These are phyloP conservation scores for Scleroderma citrinum DNA, from an alignment of 768 basidiomycete species.

Conservation along the genomic window DNA sequence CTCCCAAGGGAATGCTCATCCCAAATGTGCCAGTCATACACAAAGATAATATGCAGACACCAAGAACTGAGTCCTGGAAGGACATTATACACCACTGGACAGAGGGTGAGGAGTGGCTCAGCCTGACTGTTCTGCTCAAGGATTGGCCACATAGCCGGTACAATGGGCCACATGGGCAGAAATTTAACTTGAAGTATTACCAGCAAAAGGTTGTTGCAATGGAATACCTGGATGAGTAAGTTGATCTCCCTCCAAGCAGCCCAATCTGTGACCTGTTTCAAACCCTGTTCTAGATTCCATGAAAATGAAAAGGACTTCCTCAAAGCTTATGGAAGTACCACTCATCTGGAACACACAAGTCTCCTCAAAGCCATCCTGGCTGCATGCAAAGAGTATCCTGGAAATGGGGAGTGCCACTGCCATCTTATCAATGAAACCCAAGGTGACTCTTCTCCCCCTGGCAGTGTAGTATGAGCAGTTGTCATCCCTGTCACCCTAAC, in stretches of 20 bases:
- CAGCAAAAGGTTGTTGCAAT: not conserved
- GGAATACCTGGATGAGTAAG: not conserved
- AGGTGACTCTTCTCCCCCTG: too few relatives aligned
- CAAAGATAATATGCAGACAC: conserved; percentile 9
- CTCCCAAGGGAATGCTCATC: not conserved
- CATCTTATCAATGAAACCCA: too few relatives aligned
- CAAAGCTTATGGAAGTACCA: not conserved
- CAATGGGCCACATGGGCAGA: not conserved
- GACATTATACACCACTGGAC: conserved; percentile 6
- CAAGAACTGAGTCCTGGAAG: conserved; percentile 12
- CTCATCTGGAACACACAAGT: not conserved
- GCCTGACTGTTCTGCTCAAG: not conserved
- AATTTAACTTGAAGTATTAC: not conserved
- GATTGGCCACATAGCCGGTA: conserved; percentile 6
- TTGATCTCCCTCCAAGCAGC: not conserved
- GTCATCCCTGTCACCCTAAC: too few relatives aligned
- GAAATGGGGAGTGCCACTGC: too few relatives aligned
- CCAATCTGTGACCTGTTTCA: not conserved
- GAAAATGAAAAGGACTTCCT: not conserved
- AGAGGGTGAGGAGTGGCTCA: not conserved
- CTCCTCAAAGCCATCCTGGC: not conserved
- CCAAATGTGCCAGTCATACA: not conserved
- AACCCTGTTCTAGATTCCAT: not conserved
- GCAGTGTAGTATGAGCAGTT: too few relatives aligned
- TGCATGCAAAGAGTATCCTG: too few relatives aligned